Percentiles rank a stretch among this genome's conserved stretches.
Evolutionary conservation across 441 rosid species (phyloP).

Genomic region (Populus hybrid): DNA sequence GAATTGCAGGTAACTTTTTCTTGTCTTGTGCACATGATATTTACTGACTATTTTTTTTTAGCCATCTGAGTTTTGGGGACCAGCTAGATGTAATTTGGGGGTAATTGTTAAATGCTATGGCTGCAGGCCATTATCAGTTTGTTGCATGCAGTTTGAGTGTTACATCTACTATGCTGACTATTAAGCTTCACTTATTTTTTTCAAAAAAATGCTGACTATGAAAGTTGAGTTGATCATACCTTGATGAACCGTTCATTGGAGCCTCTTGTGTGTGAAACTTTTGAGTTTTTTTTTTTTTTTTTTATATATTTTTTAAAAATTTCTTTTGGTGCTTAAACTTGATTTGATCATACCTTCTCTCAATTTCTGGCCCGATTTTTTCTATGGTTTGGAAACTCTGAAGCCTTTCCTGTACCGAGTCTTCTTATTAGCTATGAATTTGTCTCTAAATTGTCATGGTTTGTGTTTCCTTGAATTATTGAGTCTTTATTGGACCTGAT

Average conservation of each 20-base stretch:
- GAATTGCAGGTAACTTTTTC: slow-evolving; percentile 40
- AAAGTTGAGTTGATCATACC: background rate
- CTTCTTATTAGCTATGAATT: background rate
- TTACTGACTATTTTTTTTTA: background rate
- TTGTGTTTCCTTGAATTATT: background rate
- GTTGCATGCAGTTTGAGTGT: background rate
- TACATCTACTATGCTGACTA: background rate
- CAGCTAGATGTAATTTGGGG: background rate
- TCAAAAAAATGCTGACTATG: background rate
- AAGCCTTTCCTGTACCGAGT: background rate
- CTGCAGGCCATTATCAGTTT: background rate
- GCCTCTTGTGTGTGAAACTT: too few relatives aligned
- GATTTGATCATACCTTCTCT: background rate
- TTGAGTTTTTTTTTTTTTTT: too few relatives aligned
- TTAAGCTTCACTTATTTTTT: background rate
- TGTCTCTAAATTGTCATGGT: background rate
- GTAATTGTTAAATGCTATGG: background rate
- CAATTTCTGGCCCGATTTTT: background rate
- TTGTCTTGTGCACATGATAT: background rate
- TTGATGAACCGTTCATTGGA: too few relatives aligned
- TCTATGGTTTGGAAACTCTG: background rate
- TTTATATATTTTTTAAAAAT: too few relatives aligned
- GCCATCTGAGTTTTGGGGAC: background rate
- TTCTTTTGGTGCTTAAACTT: background rate
- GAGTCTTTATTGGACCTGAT: background rate